phyloP scores from a whole-genome alignment of 169 alveolate genomes.

The Ichthyophthirius multifiliis region DNA sequence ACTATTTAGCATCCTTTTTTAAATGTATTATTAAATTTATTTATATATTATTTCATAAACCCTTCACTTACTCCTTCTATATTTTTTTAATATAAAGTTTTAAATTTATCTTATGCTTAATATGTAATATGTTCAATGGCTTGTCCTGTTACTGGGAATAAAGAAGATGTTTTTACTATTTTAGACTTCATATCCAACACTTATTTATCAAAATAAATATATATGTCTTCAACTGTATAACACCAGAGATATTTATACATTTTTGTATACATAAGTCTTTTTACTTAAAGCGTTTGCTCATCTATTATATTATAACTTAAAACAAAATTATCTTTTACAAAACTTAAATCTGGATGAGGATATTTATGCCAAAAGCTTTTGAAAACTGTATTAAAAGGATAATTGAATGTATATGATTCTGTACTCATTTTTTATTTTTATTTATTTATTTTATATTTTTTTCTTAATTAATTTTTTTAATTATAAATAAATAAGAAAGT shows the following conservation, averaged over 20 bases:
- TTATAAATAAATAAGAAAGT: too few relatives aligned
- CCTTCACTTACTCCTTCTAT: background rate
- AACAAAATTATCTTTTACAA: slow-evolving; percentile 15
- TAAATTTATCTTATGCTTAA: background rate
- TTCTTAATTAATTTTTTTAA: too few relatives aligned
- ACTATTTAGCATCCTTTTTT: slow-evolving; percentile 16
- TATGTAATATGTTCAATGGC: slow-evolving; percentile 5
- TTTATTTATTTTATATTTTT: too few relatives aligned
- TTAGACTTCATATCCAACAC: slow-evolving; percentile 17
- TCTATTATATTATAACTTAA: background rate
- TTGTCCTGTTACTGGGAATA: slow-evolving; percentile 1
- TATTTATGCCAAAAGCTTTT: slow-evolving; percentile 17
- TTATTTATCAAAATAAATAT: background rate
- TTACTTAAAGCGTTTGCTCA: background rate
- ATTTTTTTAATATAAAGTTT: background rate
- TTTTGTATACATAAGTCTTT: slow-evolving; percentile 20
- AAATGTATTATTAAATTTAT: slow-evolving; percentile 7
- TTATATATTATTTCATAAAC: background rate
- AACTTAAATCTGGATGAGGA: slow-evolving; percentile 1
- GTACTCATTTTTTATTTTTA: background rate
- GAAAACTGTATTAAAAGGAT: slow-evolving; percentile 10
- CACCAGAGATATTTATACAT: slow-evolving; percentile 12
- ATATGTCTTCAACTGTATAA: slow-evolving; percentile 10
- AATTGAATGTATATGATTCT: background rate
- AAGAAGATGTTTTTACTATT: background rate